A percentile compares a stretch with the other conserved stretches of the same genome.
Conservation (phyloP, 768 basidiomycete species). For the Termitomyces sp. region DNA sequence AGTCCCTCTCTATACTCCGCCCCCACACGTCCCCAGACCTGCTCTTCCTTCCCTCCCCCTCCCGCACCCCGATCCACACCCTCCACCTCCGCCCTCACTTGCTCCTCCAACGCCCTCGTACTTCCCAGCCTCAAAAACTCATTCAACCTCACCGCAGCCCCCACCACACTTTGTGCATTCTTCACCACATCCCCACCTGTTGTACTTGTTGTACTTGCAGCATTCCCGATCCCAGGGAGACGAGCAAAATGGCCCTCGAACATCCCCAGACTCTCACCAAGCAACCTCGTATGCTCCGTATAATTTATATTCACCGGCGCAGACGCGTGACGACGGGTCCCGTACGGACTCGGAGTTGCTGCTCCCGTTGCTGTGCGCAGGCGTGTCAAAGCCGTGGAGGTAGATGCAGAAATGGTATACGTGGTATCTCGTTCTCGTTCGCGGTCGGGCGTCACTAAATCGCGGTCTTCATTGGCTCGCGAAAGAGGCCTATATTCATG, state of each 20-base stretch:
- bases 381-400: neutral
- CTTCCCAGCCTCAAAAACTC: constrained; percentile 54
- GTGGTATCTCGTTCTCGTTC: neutral
- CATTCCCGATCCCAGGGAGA: constrained; percentile 20
- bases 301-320: constrained; percentile 1
- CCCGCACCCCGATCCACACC: constrained; percentile 1
- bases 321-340: constrained; percentile 17
- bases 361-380: neutral
- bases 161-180: constrained; percentile 61
- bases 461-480: neutral
- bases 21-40: constrained; percentile 68
- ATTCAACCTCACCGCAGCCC: constrained; percentile 66
- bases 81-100: constrained; percentile 74
- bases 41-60: constrained; percentile 30
- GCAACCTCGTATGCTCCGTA: constrained; percentile 64
- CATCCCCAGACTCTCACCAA: constrained; percentile 65
- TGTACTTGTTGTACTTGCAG: too few relatives aligned
- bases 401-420: neutral
- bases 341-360: constrained; percentile 25
- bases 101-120: constrained; percentile 60
- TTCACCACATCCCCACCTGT: constrained; percentile 28
- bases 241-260: constrained; percentile 68
- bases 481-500: neutral
- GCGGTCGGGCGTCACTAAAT: constrained; percentile 11
- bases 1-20: constrained; percentile 71